phyloP scores from a whole-genome alignment of 495 filamentous ascomycete species.

The Penicillium riverlandense region DNA sequence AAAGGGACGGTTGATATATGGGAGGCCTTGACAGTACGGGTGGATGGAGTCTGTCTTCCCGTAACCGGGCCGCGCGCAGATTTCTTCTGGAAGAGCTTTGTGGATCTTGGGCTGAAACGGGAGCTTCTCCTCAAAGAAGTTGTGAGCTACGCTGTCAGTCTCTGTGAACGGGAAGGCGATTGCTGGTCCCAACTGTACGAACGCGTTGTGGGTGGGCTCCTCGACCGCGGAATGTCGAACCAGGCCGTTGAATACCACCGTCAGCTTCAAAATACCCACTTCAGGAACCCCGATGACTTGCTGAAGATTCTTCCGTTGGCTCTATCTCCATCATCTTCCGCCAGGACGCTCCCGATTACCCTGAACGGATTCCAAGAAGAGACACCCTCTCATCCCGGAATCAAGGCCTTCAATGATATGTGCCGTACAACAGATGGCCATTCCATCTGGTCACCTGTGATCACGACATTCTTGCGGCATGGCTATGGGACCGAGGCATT shows the following conservation, averaged over 20 bases:
- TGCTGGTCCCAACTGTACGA: conserved; percentile 44
- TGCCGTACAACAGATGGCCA: conserved; percentile 34
- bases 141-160: conserved; percentile 45
- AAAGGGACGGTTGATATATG: conserved; percentile 56
- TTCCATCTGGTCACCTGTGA: conserved; percentile 52
- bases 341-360: not conserved
- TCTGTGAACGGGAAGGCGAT: conserved; percentile 35
- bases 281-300: conserved; percentile 25
- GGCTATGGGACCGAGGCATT: conserved; percentile 43
- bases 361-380: too few relatives aligned
- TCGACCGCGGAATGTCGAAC: conserved; percentile 24
- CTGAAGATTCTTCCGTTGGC: conserved; percentile 26
- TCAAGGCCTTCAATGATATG: conserved; percentile 41
- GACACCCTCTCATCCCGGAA: conserved; percentile 6
- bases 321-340: conserved; percentile 9
- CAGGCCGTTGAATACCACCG: conserved; percentile 44
- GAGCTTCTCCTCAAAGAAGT: conserved; percentile 42
- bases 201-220: conserved; percentile 38
- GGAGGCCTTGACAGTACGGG: conserved; percentile 45
- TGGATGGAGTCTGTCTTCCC: conserved; percentile 38
- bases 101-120: conserved; percentile 41
- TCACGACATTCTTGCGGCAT: conserved; percentile 47
- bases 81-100: conserved; percentile 50
- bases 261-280: conserved; percentile 25
- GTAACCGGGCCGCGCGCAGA: conserved; percentile 39